Conservation (phyloP, 129 eudicot species). For the Apium graveolens region DNA sequence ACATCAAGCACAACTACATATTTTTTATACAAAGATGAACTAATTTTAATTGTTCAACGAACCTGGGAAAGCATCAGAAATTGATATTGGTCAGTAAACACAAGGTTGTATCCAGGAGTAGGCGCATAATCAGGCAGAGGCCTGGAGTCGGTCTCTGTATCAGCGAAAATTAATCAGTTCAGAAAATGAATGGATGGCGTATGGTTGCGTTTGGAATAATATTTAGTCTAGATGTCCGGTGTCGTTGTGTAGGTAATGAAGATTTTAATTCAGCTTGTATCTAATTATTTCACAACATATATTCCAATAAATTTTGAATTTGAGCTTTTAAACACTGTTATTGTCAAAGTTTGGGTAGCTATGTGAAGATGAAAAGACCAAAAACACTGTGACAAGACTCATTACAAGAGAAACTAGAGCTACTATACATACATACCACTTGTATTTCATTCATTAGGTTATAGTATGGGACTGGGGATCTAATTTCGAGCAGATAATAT, state of each 20-base stretch:
- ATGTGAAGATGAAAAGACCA: not conserved
- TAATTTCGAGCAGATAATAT: not conserved
- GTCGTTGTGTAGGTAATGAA: not conserved
- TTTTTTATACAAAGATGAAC: too few relatives aligned
- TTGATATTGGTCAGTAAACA: slow-evolving; percentile 58
- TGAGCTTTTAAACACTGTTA: not conserved
- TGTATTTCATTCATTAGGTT: not conserved
- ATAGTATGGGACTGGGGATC: not conserved
- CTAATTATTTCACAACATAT: not conserved
- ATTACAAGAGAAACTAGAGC: not conserved
- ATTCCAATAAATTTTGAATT: not conserved
- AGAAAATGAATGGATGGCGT: not conserved
- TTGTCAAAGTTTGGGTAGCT: too few relatives aligned
- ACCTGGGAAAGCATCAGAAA: slow-evolving; percentile 70
- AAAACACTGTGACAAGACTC: not conserved
- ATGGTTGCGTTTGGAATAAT: not conserved
- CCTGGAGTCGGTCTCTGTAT: slow-evolving; percentile 43
- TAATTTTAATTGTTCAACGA: not conserved
- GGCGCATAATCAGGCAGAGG: slow-evolving; percentile 41
- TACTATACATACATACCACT: not conserved
- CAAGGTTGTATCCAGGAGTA: slow-evolving; percentile 32
- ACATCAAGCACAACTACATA: not conserved
- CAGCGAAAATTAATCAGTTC: not conserved
- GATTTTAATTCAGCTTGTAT: not conserved
- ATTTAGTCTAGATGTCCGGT: not conserved